Evolutionary conservation across 2,329 filamentous ascomycete genomes (phyloP).

Genomic region (Botryosphaeria agaves): DNA sequence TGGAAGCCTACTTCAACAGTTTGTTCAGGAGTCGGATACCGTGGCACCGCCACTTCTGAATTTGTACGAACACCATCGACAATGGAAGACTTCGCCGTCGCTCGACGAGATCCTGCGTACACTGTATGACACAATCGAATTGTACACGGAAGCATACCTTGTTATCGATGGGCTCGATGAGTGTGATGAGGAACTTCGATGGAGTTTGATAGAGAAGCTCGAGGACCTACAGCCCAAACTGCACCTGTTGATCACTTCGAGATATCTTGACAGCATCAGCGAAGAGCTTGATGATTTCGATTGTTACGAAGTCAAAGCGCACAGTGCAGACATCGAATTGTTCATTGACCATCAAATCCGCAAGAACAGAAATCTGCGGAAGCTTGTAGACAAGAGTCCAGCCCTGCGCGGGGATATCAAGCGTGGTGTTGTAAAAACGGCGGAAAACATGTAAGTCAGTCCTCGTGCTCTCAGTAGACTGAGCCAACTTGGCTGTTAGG

Average conservation of each 20-base stretch:
- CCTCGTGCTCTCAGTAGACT: background rate
- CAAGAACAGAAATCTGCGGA: slow-evolving; percentile 4
- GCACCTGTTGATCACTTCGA: slow-evolving; percentile 4
- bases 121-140: slow-evolving; percentile 1
- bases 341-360: slow-evolving; percentile 4
- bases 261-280: slow-evolving; percentile 3
- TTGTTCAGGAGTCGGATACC: slow-evolving; percentile 2
- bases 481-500: slow-evolving; percentile 2
- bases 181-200: slow-evolving; percentile 4
- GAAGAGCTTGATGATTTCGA: slow-evolving; percentile 4
- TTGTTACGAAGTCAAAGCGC: slow-evolving; percentile 3
- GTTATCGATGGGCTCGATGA: slow-evolving; percentile 4
- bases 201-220: slow-evolving; percentile 13
- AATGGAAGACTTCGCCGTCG: slow-evolving; percentile 1
- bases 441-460: slow-evolving; percentile 2
- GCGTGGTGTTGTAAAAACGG: slow-evolving; percentile 2
- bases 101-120: slow-evolving; percentile 1
- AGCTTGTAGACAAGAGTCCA: slow-evolving; percentile 2
- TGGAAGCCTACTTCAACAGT: slow-evolving; percentile 3
- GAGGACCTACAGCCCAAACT: background rate
- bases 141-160: background rate
- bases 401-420: slow-evolving; percentile 4
- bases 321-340: slow-evolving; percentile 4
- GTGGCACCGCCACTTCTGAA: slow-evolving; percentile 1
- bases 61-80: slow-evolving; percentile 2